These are phyloP conservation scores for Symbiodinium natans DNA, from an alignment of 73 alveolate species.

Conservation along the genomic window DNA sequence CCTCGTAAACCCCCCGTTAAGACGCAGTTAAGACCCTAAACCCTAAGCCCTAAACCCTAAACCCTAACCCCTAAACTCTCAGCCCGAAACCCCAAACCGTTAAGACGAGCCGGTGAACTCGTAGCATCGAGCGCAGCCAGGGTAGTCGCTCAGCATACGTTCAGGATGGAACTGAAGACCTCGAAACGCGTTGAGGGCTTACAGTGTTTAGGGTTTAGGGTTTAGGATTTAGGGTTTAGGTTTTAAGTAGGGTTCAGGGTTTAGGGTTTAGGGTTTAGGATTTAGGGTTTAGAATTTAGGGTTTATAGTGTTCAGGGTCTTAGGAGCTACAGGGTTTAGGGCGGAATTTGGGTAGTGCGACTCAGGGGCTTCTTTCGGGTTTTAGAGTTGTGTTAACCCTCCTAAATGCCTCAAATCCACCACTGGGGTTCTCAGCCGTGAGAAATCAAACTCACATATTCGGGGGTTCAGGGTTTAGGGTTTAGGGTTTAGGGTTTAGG, in stretches of 20 bases:
- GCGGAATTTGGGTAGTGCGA: no score
- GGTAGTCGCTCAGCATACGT: constrained; percentile 61
- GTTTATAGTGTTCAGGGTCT: not conserved
- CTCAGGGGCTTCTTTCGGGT: no score
- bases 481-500: not conserved
- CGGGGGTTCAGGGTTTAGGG: not conserved
- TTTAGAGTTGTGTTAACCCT: no score
- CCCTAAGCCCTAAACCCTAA: no score
- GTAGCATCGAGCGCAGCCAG: constrained; percentile 83
- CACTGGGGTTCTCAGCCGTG: no score
- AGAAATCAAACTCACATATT: no score
- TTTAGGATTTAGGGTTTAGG: not conserved
- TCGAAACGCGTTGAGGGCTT: not conserved
- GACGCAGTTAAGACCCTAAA: no score
- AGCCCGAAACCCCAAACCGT: no score
- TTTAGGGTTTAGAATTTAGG: not conserved
- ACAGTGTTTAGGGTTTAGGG: not conserved
- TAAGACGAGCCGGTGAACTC: no score
- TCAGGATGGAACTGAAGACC: constrained; percentile 67
- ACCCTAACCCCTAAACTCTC: no score
- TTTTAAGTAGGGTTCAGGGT: not conserved
- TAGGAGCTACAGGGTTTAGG: not conserved
- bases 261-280: not conserved
- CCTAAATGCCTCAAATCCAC: no score
- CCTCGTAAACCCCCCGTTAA: no score